Conservation (phyloP, 495 filamentous ascomycete genomes). For the Lasiosphaeris hirsuta region DNA sequence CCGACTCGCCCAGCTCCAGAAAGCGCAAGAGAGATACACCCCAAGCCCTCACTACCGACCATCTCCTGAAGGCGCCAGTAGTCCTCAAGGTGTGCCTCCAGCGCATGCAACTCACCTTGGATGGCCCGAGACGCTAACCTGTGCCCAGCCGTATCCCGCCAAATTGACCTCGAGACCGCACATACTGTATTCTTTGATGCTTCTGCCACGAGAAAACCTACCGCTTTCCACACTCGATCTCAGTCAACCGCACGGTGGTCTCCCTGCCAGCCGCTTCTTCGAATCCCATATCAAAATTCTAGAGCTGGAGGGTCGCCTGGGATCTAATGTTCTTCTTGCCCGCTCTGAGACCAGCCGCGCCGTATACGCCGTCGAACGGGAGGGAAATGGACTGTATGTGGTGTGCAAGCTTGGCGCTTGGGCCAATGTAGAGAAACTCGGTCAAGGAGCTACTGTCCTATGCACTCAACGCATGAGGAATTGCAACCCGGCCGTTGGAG, state of each 20-base stretch:
- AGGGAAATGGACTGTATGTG: slow-evolving; percentile 62
- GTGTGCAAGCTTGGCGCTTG: slow-evolving; percentile 66
- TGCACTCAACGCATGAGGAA: slow-evolving; percentile 26
- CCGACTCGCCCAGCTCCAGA: slow-evolving; percentile 12
- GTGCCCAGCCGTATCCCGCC: slow-evolving; percentile 53
- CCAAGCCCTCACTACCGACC: slow-evolving; percentile 35
- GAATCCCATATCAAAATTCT: slow-evolving; percentile 60
- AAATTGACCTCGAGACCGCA: slow-evolving; percentile 56
- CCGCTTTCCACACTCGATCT: slow-evolving; percentile 61
- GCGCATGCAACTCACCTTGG: background rate
- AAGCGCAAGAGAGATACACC: slow-evolving; percentile 30
- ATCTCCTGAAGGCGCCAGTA: slow-evolving; percentile 46
- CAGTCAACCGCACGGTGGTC: slow-evolving; percentile 44
- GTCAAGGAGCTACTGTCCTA: slow-evolving; percentile 38
- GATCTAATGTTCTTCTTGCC: slow-evolving; percentile 63
- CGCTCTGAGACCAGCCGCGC: slow-evolving; percentile 55
- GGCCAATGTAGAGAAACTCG: slow-evolving; percentile 54
- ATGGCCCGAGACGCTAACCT: slow-evolving; percentile 15
- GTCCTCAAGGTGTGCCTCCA: slow-evolving; percentile 41
- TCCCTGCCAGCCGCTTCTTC: slow-evolving; percentile 54
- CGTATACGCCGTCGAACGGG: slow-evolving; percentile 71
- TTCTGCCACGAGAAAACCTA: slow-evolving; percentile 58
- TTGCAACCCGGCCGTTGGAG: slow-evolving; percentile 8
- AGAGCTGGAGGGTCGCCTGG: slow-evolving; percentile 54
- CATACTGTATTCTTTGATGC: slow-evolving; percentile 56